Evolutionary conservation across 2,329 filamentous ascomycete genomes (phyloP).

Genomic region (Penicillium sp.): DNA sequence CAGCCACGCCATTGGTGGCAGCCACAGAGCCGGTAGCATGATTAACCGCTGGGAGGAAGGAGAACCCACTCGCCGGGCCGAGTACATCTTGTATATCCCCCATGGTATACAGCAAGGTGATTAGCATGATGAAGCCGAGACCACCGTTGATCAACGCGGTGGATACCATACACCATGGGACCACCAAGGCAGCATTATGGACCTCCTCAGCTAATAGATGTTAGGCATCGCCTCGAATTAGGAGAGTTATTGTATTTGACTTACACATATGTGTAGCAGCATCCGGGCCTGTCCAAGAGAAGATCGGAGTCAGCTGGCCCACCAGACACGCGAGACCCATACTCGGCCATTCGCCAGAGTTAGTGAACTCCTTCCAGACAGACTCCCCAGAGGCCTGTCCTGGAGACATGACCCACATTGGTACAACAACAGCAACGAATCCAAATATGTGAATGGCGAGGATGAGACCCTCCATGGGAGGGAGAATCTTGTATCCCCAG

Average conservation of each 20-base stretch:
- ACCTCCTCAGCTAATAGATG: conserved; percentile 48
- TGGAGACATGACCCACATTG: conserved; percentile 32
- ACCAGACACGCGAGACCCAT: conserved; percentile 41
- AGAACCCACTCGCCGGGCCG: conserved; percentile 45
- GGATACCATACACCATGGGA: conserved; percentile 50
- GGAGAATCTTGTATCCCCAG: conserved; percentile 44
- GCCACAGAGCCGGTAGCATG: conserved; percentile 45
- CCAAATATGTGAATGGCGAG: conserved; percentile 50
- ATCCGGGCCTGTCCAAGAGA: conserved; percentile 32
- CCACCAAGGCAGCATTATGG: conserved; percentile 46
- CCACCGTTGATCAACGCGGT: conserved; percentile 49
- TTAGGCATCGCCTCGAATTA: background rate
- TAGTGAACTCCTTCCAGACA: conserved; percentile 41
- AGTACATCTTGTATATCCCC: conserved; percentile 42
- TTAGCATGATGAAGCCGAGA: conserved; percentile 47
- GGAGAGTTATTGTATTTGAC: background rate
- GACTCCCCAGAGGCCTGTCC: conserved; percentile 20
- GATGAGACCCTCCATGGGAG: conserved; percentile 52
- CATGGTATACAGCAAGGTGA: conserved; percentile 47
- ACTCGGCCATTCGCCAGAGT: conserved; percentile 38
- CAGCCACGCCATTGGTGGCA: conserved; percentile 49
- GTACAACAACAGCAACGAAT: conserved; percentile 45
- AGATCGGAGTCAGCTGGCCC: conserved; percentile 32
- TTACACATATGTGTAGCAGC: conserved; percentile 36
- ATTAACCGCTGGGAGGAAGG: conserved; percentile 53